phyloP scores from a whole-genome alignment of 371 early-diverging fungal species.

The Circinella minor region DNA sequence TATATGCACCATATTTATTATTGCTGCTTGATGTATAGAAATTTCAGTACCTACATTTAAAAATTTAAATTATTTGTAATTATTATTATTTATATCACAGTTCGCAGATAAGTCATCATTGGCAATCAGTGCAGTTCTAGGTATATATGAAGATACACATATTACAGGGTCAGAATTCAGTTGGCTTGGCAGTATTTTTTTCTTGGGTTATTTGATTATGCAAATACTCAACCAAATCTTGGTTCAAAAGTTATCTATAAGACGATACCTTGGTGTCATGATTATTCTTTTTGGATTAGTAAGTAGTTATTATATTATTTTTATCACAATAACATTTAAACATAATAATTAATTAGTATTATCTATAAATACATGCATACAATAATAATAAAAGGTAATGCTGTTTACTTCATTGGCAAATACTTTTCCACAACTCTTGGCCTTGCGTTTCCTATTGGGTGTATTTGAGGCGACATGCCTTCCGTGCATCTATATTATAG shows the following conservation, averaged over 20 bases:
- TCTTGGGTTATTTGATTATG: constrained; percentile 14
- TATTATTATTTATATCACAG: background rate
- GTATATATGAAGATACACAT: constrained; percentile 28
- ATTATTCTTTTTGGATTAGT: constrained; percentile 35
- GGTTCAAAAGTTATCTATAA: constrained; percentile 28
- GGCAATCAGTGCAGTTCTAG: constrained; percentile 30
- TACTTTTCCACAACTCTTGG: constrained; percentile 34
- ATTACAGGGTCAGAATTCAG: constrained; percentile 31
- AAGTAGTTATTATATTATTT: background rate
- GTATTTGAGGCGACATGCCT: constrained; percentile 38
- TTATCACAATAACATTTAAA: background rate
- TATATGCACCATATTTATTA: background rate
- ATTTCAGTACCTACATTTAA: background rate
- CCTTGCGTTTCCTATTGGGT: constrained; percentile 34
- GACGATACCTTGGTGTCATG: constrained; percentile 24
- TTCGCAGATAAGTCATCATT: constrained; percentile 37
- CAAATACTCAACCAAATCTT: constrained; percentile 20
- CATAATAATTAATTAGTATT: too few species aligned
- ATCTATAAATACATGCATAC: too few species aligned
- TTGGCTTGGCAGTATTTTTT: constrained; percentile 18
- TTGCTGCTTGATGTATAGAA: background rate
- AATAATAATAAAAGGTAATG: constrained; percentile 12
- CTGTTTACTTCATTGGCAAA: constrained; percentile 26
- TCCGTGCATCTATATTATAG: constrained; percentile 33
- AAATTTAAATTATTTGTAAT: too few species aligned